Percentiles rank a stretch among this genome's conserved stretches.
These are phyloP conservation scores for Candida sphagnicola DNA, from an alignment of 805 yeast species.

Conservation along the genomic window DNA sequence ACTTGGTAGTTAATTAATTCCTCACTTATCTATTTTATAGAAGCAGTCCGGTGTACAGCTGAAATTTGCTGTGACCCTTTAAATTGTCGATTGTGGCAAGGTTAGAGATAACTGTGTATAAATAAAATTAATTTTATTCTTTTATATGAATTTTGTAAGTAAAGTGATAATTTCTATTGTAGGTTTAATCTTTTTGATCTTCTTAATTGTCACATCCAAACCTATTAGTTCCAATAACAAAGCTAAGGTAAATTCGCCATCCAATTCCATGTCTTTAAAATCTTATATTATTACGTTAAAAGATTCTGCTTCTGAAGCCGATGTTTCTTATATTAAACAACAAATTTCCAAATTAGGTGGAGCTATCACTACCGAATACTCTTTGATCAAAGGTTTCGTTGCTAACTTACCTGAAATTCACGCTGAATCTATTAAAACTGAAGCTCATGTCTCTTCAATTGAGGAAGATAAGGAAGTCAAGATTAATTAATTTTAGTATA, in stretches of 20 bases:
- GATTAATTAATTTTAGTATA: slow-evolving; percentile 27
- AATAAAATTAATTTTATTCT: neutral
- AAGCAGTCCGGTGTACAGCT: neutral
- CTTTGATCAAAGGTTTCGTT: slow-evolving; percentile 64
- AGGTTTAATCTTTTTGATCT: slow-evolving; percentile 1
- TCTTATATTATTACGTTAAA: slow-evolving; percentile 44
- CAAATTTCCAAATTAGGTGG: slow-evolving; percentile 54
- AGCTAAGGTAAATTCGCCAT: neutral
- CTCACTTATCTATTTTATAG: too few relatives aligned
- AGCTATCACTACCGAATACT: slow-evolving; percentile 54
- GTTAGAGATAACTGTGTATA: neutral
- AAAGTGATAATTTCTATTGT: slow-evolving; percentile 1
- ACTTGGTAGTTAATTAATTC: too few relatives aligned
- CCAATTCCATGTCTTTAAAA: slow-evolving; percentile 23
- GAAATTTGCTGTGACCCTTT: neutral
- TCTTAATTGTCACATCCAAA: neutral
- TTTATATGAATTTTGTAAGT: neutral
- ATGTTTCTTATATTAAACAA: slow-evolving; percentile 41
- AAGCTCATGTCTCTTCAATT: slow-evolving; percentile 51
- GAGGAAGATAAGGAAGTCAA: slow-evolving; percentile 70
- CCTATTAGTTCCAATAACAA: neutral
- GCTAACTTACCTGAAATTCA: slow-evolving; percentile 56
- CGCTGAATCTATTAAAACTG: slow-evolving; percentile 40
- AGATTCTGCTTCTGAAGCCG: slow-evolving; percentile 39
- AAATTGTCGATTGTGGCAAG: neutral